A percentile compares a stretch with the other conserved stretches of the same genome.
Evolutionary conservation across 768 basidiomycete genomes (phyloP).

Genomic region (Leccinum uliginosum): DNA sequence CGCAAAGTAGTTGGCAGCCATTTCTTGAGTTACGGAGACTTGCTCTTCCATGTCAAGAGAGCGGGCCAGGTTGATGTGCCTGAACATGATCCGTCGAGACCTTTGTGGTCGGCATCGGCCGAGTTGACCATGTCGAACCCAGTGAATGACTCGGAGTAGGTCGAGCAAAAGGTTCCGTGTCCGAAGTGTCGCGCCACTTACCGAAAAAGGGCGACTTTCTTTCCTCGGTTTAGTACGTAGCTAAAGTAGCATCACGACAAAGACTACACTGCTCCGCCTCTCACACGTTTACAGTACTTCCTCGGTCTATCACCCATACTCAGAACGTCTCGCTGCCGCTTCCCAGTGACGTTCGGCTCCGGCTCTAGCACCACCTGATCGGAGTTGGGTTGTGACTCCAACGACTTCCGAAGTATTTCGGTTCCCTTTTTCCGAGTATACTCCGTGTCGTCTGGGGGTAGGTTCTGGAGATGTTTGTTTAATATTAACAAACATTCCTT

Average conservation of each 20-base stretch:
- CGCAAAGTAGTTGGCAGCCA: conserved; percentile 59
- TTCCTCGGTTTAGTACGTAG: no score
- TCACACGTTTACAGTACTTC: not conserved
- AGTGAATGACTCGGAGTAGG: no score
- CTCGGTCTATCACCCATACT: not conserved
- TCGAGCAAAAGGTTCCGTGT: not conserved
- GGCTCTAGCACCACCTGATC: no score
- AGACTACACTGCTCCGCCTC: not conserved
- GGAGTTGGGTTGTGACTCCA: no score
- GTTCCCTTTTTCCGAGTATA: no score
- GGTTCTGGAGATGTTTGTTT: no score
- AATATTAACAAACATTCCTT: no score
- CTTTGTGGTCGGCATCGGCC: conserved; percentile 27
- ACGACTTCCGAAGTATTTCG: no score
- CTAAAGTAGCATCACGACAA: no score
- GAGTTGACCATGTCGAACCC: conserved; percentile 58
- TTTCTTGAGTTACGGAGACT: conserved; percentile 56
- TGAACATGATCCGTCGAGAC: conserved; percentile 69
- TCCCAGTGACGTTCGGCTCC: not conserved
- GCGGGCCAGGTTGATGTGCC: conserved; percentile 60
- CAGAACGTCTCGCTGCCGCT: not conserved
- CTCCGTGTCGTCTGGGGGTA: no score
- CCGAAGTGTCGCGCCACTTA: not conserved
- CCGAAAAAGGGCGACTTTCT: conserved; percentile 8
- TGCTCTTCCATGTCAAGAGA: conserved; percentile 57